Evolutionary conservation across 345 rosid genomes (phyloP).

Genomic region (Eucalyptus microcorys): DNA sequence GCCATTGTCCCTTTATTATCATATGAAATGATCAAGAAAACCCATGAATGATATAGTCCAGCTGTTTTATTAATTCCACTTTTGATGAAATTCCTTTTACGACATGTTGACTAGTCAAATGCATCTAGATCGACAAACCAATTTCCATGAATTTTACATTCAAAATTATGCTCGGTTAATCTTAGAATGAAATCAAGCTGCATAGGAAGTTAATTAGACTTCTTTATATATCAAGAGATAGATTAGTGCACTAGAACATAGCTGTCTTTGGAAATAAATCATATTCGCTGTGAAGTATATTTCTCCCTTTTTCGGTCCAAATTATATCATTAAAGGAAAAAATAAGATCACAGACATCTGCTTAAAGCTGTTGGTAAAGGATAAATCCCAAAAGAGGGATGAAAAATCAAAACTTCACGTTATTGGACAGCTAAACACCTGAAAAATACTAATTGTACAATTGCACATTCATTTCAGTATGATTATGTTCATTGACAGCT

Average conservation of each 20-base stretch:
- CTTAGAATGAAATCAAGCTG: background rate
- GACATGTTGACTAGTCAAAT: background rate
- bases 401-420: background rate
- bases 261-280: background rate
- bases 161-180: background rate
- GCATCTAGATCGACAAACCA: background rate
- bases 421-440: background rate
- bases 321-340: background rate
- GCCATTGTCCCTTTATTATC: background rate
- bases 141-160: background rate
- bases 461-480: background rate
- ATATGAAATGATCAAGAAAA: background rate
- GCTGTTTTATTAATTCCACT: background rate
- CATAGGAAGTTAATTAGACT: background rate
- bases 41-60: background rate
- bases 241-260: background rate
- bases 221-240: background rate
- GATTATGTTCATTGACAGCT: background rate
- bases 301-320: background rate
- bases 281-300: background rate
- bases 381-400: background rate
- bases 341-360: no score
- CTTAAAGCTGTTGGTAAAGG: fast-evolving
- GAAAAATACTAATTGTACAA: background rate
- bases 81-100: background rate